Percentiles rank a stretch among this genome's conserved stretches.
Evolutionary conservation across 2,329 filamentous ascomycete species (phyloP).

Genomic region (Cercospora zeina): DNA sequence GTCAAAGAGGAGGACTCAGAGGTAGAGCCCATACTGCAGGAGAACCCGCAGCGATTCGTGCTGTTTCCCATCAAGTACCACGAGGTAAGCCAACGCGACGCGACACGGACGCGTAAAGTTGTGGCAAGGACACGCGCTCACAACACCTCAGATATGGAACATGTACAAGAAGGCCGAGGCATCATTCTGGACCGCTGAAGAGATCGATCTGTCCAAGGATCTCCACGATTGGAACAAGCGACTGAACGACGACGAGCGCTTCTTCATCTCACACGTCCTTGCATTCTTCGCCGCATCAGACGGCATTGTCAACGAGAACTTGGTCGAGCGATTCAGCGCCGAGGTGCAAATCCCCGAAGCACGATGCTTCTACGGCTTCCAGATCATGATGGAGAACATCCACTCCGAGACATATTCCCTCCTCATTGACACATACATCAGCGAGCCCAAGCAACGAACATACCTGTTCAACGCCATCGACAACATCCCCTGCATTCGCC

Average conservation of each 20-base stretch:
- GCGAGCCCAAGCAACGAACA: slow-evolving; percentile 88
- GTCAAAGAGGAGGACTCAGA: slow-evolving; percentile 64
- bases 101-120: slow-evolving; percentile 56
- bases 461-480: slow-evolving; percentile 99
- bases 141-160: slow-evolving; percentile 82
- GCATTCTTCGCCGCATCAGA: slow-evolving; percentile 99
- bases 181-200: slow-evolving; percentile 99
- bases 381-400: slow-evolving; percentile 99
- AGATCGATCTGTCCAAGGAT: slow-evolving; percentile 99
- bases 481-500: slow-evolving; percentile 96
- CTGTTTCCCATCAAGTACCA: slow-evolving; percentile 99
- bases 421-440: slow-evolving; percentile 98
- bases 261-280: slow-evolving; percentile 97
- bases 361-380: slow-evolving; percentile 99
- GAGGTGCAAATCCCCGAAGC: slow-evolving; percentile 98
- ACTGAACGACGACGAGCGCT: slow-evolving; percentile 93
- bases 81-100: slow-evolving; percentile 69
- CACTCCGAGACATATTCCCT: slow-evolving; percentile 99
- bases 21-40: slow-evolving; percentile 87
- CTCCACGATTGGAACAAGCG: slow-evolving; percentile 99
- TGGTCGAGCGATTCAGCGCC: slow-evolving; percentile 93
- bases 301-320: slow-evolving; percentile 99
- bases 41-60: slow-evolving; percentile 95
- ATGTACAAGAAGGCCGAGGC: slow-evolving; percentile 99
- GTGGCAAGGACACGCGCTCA: slow-evolving; percentile 29